Evolutionary conservation across 2,329 filamentous ascomycete genomes (phyloP), one percentile per base, ranked within the genome.

Genomic region (Penicillium hesseltinei): DNA sequence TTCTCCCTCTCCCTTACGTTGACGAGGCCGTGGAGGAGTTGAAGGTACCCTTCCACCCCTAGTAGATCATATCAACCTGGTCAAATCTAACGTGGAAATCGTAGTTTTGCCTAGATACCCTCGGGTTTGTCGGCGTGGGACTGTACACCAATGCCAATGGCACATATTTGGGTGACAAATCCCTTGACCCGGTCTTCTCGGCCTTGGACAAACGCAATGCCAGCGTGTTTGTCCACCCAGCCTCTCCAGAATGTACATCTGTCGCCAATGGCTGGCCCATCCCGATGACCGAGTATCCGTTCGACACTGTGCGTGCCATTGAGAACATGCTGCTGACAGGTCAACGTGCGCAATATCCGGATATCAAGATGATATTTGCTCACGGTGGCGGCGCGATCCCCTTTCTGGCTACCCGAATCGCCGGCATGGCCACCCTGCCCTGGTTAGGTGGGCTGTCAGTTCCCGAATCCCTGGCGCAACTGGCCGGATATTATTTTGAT

Each of bases 251-350:
- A 10, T 58, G 56, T 33, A 51, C 51, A 43, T 58, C 46, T 29
- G 54, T 58, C 19, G 51, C 55, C 8, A 1, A 57, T 19, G 56
- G 48, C n/a, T 50, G 57, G 15, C 57, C 54, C 9, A 38, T 58
- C 31, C 67, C 59, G 4, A 52, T 69, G 52, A 67, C 64, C 10
- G 67, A 69, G 45, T 70, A 69, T 53, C 60, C 65, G 2, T 69
- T 69, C 43, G 68, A 69, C 15, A 69, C 60, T 5, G 63, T 63
- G 10, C 63, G 65, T n/a, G 65, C 62, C 4, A 64, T 68, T 19
- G 58, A 54, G 35, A 67, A 67, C 36, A 42, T 68, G 40, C 60
- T 69, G 10, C 54, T 66, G 19, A 61, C 56, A 0, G 61, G 62
- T 5, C 56, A 65, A 13, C 62, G 65, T 11, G 49, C 54, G 1